These are phyloP conservation scores for Lentinula raphanica DNA, from an alignment of 768 basidiomycete genomes.

Conservation along the genomic window DNA sequence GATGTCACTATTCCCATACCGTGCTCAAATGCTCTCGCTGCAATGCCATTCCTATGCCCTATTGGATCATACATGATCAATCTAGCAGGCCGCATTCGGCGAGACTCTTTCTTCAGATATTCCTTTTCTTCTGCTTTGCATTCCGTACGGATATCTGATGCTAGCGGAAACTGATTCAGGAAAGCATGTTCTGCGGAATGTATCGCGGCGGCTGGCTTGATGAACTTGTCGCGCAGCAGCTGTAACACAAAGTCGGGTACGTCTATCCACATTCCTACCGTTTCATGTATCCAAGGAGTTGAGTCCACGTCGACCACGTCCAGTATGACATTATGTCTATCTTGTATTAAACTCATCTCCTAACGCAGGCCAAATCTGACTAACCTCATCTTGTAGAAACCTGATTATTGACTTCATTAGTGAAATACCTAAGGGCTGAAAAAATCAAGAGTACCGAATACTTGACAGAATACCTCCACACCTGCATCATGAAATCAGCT, in stretches of 20 bases:
- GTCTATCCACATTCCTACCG: conserved; percentile 78
- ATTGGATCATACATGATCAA: conserved; percentile 78
- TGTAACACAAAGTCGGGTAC: conserved; percentile 50
- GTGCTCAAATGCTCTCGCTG: conserved; percentile 79
- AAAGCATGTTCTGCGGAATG: conserved; percentile 84
- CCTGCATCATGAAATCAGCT: not conserved
- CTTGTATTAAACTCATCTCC: not conserved
- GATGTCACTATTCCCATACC: conserved; percentile 37
- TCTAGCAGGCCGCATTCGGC: conserved; percentile 68
- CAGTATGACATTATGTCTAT: conserved; percentile 57
- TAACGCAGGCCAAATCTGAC: conserved; percentile 1
- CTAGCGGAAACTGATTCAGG: conserved; percentile 69
- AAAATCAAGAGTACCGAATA: conserved; percentile 55
- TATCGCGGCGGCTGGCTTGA: conserved; percentile 74
- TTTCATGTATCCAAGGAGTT: conserved; percentile 69
- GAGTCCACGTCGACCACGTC: conserved; percentile 77
- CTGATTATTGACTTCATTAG: conserved; percentile 25
- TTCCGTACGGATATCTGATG: conserved; percentile 70
- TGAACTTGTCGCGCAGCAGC: conserved; percentile 46
- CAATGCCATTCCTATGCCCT: conserved; percentile 66
- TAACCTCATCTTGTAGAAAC: conserved; percentile 77
- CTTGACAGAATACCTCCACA: conserved; percentile 27
- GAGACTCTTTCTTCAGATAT: conserved; percentile 45
- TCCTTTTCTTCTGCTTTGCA: conserved; percentile 80
- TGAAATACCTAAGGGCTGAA: not conserved